Percentiles rank a stretch among this genome's conserved stretches.
phyloP scores from a whole-genome alignment of 768 basidiomycete species.

The Royoungia palumana region DNA sequence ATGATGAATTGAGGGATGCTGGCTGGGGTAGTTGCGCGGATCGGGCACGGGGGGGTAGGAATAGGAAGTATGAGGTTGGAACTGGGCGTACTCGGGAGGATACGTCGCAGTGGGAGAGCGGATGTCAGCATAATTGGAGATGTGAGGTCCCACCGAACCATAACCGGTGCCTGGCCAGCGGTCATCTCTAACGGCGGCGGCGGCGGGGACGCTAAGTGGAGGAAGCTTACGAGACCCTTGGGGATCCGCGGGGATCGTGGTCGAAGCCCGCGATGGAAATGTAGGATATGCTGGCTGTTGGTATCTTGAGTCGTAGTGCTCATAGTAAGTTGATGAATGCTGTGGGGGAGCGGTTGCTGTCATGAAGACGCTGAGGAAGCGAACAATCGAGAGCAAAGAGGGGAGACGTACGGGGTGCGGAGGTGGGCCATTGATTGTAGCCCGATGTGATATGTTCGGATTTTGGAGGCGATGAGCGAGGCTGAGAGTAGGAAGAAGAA shows the following conservation, averaged over 20 bases:
- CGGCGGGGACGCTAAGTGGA: conserved; percentile 44
- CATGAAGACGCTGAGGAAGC: neutral
- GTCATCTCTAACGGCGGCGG: conserved; percentile 44
- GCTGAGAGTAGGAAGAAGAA: conserved; percentile 55
- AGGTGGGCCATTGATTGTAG: conserved; percentile 44
- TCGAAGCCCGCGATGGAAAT: conserved; percentile 47
- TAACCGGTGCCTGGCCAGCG: conserved; percentile 45
- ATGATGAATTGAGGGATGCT: conserved; percentile 24
- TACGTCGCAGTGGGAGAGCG: conserved; percentile 67
- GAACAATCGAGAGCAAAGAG: conserved; percentile 10
- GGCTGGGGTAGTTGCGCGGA: conserved; percentile 30
- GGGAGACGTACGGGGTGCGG: conserved; percentile 32
- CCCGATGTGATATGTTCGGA: conserved; percentile 52
- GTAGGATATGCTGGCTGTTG: conserved; percentile 38
- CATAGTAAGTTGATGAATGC: conserved; percentile 49
- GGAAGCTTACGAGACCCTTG: conserved; percentile 59
- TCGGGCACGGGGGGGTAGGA: conserved; percentile 37
- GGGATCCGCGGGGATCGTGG: conserved; percentile 45
- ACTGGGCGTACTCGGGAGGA: conserved; percentile 50
- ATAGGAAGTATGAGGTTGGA: conserved; percentile 36
- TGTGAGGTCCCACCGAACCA: conserved; percentile 34
- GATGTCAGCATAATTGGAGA: conserved; percentile 42
- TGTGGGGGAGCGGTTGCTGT: conserved; percentile 43
- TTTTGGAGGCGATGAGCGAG: conserved; percentile 60
- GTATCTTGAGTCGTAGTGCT: conserved; percentile 54